Evolutionary conservation across 306 rosid genomes (phyloP), one percentile per base, ranked within the genome.

Genomic region (Medicago ruthenica): DNA sequence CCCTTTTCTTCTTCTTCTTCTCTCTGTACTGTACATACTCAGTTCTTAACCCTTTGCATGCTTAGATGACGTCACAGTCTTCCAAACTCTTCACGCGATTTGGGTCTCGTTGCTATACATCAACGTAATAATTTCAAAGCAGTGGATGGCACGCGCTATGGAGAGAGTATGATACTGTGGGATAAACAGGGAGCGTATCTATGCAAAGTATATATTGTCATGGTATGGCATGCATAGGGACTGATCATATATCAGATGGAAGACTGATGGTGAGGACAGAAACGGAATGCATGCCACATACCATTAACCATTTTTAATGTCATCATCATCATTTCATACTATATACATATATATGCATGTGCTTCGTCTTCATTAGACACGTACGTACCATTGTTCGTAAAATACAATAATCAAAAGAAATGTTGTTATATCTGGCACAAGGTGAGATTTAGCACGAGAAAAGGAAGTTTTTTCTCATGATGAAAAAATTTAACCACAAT

Each of bases 141-240:
- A 0, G 18, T 63, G 74, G 0, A 27, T 5, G 0, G 0, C 70
- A 66, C 79, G 79, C 82, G 51, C 66, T 47, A 0, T 1, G 7
- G 3, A 2, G 4, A 15, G 18, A 0, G 44, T 47, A 5, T 27
- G 55, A 8, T n/a, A 9, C 0, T 7, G 11, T 15, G 22, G 42
- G 6, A 47, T 4, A 42, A 76, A 44, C 6, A 68, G 81, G 11
- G 85, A 68, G 71, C 66, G 80, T 81, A 81, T 75, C 85, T 67
- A 85, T 48, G 91, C 83, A 82, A 73, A 87, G 88, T 74, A 88
- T 83, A 79, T 82, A 79, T 85, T 93, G 98, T 88, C 90, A 90
- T 86, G 92, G 87, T 85, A 89, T 89, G 98, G 90, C 98, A 93
- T 93, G 95, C 95, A 85, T 77, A 60, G 54, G 84, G 76, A 82